A percentile compares a stretch with the other conserved stretches of the same genome.
Evolutionary conservation across 768 basidiomycete species (phyloP).

Genomic region (Lactarius hatsudake): DNA sequence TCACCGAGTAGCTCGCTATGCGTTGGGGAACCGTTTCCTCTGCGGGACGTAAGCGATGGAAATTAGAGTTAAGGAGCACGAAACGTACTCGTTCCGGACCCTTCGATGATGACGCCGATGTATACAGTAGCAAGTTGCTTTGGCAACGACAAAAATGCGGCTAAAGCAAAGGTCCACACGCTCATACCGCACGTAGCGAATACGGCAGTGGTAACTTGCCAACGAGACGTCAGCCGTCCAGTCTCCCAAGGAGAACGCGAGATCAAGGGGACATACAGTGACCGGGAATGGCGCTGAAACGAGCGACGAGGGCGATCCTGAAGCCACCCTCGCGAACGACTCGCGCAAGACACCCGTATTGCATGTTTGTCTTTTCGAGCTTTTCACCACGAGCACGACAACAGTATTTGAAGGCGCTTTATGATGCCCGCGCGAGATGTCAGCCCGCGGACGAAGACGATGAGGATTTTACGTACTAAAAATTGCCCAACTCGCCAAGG

Average conservation of each 20-base stretch:
- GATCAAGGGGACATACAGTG: slow-evolving; percentile 55
- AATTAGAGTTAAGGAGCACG: neutral
- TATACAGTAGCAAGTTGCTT: slow-evolving; percentile 94
- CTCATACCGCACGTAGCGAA: slow-evolving; percentile 89
- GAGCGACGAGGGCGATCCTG: slow-evolving; percentile 72
- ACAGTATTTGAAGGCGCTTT: slow-evolving; percentile 79
- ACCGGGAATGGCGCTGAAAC: slow-evolving; percentile 80
- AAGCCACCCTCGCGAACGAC: slow-evolving; percentile 87
- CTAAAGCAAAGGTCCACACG: slow-evolving; percentile 71
- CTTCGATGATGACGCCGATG: slow-evolving; percentile 74
- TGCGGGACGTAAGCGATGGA: slow-evolving; percentile 23
- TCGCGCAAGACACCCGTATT: slow-evolving; percentile 48
- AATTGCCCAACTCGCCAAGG: slow-evolving; percentile 84
- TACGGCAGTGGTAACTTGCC: slow-evolving; percentile 77
- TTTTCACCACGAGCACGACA: slow-evolving; percentile 75
- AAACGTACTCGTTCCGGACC: slow-evolving; percentile 2
- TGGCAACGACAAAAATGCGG: slow-evolving; percentile 79
- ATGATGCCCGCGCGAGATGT: neutral
- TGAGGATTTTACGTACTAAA: slow-evolving; percentile 55
- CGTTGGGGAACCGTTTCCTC: slow-evolving; percentile 51
- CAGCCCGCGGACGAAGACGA: neutral
- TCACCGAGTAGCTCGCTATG: slow-evolving; percentile 60
- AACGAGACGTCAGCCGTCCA: slow-evolving; percentile 9
- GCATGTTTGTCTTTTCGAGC: slow-evolving; percentile 42
- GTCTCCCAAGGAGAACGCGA: neutral